Conservation (phyloP, 2,329 filamentous ascomycete species). For the Talaromyces marneffei region DNA sequence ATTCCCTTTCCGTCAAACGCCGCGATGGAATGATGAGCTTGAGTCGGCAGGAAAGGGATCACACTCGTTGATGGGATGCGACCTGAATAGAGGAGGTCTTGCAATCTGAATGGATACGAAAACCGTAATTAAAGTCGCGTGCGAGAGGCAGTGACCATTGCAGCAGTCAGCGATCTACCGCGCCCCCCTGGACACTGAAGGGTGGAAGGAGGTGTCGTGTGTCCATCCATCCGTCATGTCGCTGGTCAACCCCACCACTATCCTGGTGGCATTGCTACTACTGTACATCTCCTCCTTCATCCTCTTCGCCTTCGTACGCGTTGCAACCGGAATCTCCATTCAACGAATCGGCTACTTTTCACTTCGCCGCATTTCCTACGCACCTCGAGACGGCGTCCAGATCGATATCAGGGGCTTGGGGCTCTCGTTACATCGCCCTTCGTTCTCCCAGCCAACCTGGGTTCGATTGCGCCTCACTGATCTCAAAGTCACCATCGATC, state of each 20-base stretch:
- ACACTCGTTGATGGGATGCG: not conserved
- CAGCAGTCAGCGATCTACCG: not conserved
- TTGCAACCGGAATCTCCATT: conserved; percentile 89
- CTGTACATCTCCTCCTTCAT: conserved; percentile 89
- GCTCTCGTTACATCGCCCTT: conserved; percentile 82
- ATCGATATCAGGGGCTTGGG: conserved; percentile 87
- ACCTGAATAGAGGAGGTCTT: not conserved
- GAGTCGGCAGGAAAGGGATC: not conserved
- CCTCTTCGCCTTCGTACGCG: conserved; percentile 84
- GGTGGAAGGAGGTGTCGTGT: not conserved
- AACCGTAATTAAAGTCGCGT: not conserved
- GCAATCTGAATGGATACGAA: conserved; percentile 11
- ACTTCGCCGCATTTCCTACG: conserved; percentile 82
- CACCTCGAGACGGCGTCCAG: conserved; percentile 78
- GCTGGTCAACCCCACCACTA: conserved; percentile 62
- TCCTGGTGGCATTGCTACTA: conserved; percentile 78
- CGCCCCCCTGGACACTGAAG: not conserved
- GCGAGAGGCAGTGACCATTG: not conserved
- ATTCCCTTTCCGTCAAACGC: not conserved
- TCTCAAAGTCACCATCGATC: conserved; percentile 74
- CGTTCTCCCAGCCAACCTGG: conserved; percentile 96
- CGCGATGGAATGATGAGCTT: conserved; percentile 5
- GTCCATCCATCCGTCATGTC: conserved; percentile 34
- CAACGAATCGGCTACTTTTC: conserved; percentile 92
- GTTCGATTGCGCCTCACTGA: conserved; percentile 84